Conservation (phyloP, 2,329 filamentous ascomycete genomes). For the Hypoxylon sp. region DNA sequence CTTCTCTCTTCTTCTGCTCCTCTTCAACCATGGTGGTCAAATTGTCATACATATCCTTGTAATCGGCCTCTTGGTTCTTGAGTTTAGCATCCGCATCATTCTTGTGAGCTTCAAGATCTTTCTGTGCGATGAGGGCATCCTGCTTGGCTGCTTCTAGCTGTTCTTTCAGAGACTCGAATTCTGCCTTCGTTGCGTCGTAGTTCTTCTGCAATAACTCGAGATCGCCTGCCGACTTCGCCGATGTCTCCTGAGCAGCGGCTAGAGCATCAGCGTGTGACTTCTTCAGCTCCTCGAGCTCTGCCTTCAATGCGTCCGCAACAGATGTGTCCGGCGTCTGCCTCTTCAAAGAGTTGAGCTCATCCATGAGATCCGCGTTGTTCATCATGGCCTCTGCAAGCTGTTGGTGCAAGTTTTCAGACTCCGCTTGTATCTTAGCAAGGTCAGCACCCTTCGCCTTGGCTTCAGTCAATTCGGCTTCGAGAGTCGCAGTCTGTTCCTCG, state of each 20-base stretch:
- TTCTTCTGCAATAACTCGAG: constrained; percentile 48
- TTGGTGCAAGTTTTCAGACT: constrained; percentile 64
- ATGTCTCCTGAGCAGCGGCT: constrained; percentile 55
- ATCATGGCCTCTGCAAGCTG: constrained; percentile 71
- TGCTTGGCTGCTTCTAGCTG: constrained; percentile 59
- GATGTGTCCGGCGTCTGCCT: constrained; percentile 69
- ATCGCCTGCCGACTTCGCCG: constrained; percentile 49
- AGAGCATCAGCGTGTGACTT: constrained; percentile 62
- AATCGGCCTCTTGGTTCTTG: constrained; percentile 71
- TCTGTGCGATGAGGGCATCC: constrained; percentile 58
- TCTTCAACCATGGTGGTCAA: constrained; percentile 72
- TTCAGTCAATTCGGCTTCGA: constrained; percentile 55
- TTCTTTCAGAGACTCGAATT: constrained; percentile 54
- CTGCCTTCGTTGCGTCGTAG: constrained; percentile 52
- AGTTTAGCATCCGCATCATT: constrained; percentile 64
- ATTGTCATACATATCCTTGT: constrained; percentile 73
- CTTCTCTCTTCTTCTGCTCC: constrained; percentile 59
- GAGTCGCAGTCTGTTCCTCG: constrained; percentile 47
- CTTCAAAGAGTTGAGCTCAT: constrained; percentile 70
- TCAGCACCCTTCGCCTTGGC: constrained; percentile 55
- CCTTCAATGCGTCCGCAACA: constrained; percentile 65
- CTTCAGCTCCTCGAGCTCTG: constrained; percentile 64
- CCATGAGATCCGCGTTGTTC: constrained; percentile 69
- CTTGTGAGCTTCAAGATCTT: constrained; percentile 67
- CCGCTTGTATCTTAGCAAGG: constrained; percentile 61